Base-by-base conservation (phyloP, 352 stramenopile genomes). In the Globisporangium splendens region DNA sequence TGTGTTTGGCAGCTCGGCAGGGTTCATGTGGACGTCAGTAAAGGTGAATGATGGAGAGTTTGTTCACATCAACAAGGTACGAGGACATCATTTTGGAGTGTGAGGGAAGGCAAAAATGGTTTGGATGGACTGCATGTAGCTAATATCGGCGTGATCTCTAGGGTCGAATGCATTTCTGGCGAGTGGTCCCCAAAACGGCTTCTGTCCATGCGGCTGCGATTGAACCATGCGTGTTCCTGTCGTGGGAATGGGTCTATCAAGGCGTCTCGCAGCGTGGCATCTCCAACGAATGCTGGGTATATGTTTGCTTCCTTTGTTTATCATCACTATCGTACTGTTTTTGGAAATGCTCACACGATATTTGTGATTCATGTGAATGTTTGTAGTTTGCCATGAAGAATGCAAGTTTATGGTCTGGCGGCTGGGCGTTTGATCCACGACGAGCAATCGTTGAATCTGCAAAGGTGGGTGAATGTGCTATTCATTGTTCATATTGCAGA, bases 221-320 rank as follows among this genome's bases (percentile, higher is more conserved):
- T 28, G 67, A 78, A 14, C 80, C 79, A 12, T 89, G 83, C 46
- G 80, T 91, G 35, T 92, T 91, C 50, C 65, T 94, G 28, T 89
- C 79, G 0, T 94, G 85, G 85, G 82, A 94, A 43, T 94, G 85
- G 85, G 76, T 91, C 7, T 94, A 89, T 58, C 85, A 94, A 49
- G 85, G 85, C 50, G 85, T 92, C 43, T 90, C 85, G 0, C 80
- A 89, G 49, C 78, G 72, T 15, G 82, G 85, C 8, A 92, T 94
- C 52, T 89, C 79, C 4, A 87, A 78, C 11, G 83, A 92, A 61
- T 92, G 83, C 67, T 92, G 83, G 83, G 82, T 89, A 72, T 31
- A 70, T 10, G 21, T 12, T 60, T 49, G 15, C 12, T 61, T 24
- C 2, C 62, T 20, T 3, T 56, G 15, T 14, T 33, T 1, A 54